Evolutionary conservation across 2,329 filamentous ascomycete genomes (phyloP).

Genomic region (Aspergillus neoniger): DNA sequence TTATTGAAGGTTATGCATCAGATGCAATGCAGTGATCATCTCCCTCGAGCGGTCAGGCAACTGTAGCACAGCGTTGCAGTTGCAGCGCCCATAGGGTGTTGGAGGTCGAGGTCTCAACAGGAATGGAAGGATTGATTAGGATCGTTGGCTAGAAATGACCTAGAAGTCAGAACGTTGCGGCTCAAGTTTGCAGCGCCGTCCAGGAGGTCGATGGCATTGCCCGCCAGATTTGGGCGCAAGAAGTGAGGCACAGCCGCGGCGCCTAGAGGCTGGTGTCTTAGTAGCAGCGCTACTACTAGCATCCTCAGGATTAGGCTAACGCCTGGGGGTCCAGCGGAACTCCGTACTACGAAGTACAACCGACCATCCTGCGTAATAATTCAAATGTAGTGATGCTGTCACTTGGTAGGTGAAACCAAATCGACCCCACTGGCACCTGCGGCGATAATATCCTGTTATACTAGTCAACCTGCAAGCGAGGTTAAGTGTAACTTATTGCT

Average conservation of each 20-base stretch:
- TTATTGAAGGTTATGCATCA: neutral
- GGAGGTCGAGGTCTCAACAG: neutral
- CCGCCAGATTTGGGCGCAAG: neutral
- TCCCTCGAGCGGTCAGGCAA: neutral
- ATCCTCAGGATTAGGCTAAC: neutral
- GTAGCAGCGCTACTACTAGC: too few species aligned
- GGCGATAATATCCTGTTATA: neutral
- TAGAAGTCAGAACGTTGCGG: constrained; percentile 4
- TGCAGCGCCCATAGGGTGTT: neutral
- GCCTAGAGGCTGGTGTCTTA: neutral
- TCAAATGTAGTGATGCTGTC: neutral
- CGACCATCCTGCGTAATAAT: too few species aligned
- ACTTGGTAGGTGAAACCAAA: neutral
- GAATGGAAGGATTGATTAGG: constrained; percentile 3
- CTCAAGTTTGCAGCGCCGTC: neutral
- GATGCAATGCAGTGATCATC: neutral
- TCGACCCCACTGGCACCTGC: neutral
- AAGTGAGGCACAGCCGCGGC: constrained; percentile 1
- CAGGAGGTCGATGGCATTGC: too few species aligned
- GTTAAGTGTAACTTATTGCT: neutral
- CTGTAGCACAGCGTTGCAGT: neutral
- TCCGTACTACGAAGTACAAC: neutral
- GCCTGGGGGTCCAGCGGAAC: neutral
- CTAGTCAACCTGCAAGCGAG: constrained; percentile 13
- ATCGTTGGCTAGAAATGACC: neutral